These are phyloP conservation scores for Hydnum rufescens DNA, from an alignment of 768 basidiomycete genomes.

Conservation along the genomic window DNA sequence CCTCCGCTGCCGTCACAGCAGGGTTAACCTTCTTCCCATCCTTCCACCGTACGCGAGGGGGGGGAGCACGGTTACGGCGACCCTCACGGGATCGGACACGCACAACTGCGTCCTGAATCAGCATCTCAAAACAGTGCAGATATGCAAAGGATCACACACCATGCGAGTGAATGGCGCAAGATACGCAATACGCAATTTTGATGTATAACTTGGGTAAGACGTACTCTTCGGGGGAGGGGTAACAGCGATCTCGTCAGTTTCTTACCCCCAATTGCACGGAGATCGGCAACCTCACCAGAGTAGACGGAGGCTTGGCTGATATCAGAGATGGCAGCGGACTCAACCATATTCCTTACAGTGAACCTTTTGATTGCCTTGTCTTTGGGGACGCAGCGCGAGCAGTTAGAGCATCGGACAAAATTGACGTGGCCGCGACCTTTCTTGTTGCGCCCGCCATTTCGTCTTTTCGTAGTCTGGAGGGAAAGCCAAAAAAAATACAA, in stretches of 20 bases:
- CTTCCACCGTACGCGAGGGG: constrained; percentile 89
- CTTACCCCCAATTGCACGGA: constrained; percentile 1
- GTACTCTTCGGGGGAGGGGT: constrained; percentile 42
- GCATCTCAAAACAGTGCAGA: constrained; percentile 1
- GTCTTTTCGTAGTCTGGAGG: constrained; percentile 87
- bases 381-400: constrained; percentile 92
- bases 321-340: constrained; percentile 94
- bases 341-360: constrained; percentile 99
- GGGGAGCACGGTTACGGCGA: constrained; percentile 92
- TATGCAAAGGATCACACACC: no score
- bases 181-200: constrained; percentile 97
- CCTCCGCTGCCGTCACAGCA: constrained; percentile 83
- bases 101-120: no score
- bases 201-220: constrained; percentile 92
- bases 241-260: background rate
- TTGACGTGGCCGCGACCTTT: constrained; percentile 92
- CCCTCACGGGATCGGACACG: constrained; percentile 93
- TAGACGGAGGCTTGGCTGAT: constrained; percentile 93
- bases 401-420: constrained; percentile 97
- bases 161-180: constrained; percentile 98
- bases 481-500: no score
- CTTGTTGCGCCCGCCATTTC: constrained; percentile 99
- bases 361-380: constrained; percentile 99
- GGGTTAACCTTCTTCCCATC: constrained; percentile 93
- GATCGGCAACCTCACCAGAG: constrained; percentile 37